phyloP scores from a whole-genome alignment of 2,329 filamentous ascomycete species.

The Aspergillus fischeri region DNA sequence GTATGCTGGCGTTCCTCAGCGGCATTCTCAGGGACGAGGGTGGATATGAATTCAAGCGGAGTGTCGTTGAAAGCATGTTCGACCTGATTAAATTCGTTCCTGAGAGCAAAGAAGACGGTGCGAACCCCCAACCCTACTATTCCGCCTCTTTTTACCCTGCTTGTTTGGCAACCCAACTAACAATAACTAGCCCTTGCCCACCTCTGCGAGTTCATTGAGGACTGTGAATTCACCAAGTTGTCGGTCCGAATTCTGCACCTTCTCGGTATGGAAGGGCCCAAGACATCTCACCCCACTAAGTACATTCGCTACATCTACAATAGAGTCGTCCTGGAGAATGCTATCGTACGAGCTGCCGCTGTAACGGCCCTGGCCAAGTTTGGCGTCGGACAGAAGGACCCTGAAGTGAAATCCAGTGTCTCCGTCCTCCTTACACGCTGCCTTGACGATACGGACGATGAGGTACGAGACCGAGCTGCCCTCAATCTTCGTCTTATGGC shows the following conservation, averaged over 20 bases:
- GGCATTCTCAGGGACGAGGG: constrained; percentile 96
- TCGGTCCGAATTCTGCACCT: constrained; percentile 93
- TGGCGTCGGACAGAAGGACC: constrained; percentile 91
- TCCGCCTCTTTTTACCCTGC: neutral
- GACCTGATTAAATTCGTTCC: constrained; percentile 98
- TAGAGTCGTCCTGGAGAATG: constrained; percentile 93
- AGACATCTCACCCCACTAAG: constrained; percentile 93
- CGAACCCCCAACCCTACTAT: constrained; percentile 9
- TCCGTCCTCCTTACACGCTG: constrained; percentile 88
- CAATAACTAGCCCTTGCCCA: constrained; percentile 68
- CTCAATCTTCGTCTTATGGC: constrained; percentile 89
- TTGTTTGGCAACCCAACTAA: constrained; percentile 14
- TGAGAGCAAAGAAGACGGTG: constrained; percentile 67
- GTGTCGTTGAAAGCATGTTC: constrained; percentile 98
- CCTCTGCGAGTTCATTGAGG: constrained; percentile 97
- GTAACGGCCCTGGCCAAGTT: constrained; percentile 97
- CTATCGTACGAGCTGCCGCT: constrained; percentile 88
- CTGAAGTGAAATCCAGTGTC: constrained; percentile 94
- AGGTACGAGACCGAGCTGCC: constrained; percentile 92
- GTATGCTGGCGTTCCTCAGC: constrained; percentile 95
- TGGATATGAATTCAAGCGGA: constrained; percentile 96
- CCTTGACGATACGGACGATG: constrained; percentile 94
- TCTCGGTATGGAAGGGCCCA: constrained; percentile 88
- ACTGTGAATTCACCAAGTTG: constrained; percentile 98
- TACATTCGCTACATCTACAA: constrained; percentile 99